phyloP scores from a whole-genome alignment of 306 rosid species.

The Trifolium pratense region DNA sequence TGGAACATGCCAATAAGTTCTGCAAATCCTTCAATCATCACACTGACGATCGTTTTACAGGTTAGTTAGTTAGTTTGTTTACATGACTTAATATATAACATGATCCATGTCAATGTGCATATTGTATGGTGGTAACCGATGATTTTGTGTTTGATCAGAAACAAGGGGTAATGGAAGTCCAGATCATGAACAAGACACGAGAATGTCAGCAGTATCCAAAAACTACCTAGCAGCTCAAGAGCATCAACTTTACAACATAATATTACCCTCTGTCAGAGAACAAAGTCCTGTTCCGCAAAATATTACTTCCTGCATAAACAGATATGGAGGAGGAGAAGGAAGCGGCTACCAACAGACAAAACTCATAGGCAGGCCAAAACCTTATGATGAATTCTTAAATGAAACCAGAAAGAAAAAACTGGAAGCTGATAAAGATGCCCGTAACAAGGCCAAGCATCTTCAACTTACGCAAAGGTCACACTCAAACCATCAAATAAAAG shows the following conservation, averaged over 20 bases:
- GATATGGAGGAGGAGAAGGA: slow-evolving; percentile 8
- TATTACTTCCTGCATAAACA: slow-evolving; percentile 37
- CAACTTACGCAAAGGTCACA: slow-evolving; percentile 58
- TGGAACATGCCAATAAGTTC: slow-evolving; percentile 50
- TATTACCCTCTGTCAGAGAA: slow-evolving; percentile 45
- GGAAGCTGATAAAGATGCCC: slow-evolving; percentile 54
- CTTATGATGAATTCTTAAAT: slow-evolving; percentile 55
- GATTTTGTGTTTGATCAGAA: not conserved
- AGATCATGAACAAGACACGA: slow-evolving; percentile 19
- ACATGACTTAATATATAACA: not conserved
- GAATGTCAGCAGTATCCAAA: slow-evolving; percentile 39
- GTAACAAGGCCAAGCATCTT: slow-evolving; percentile 55
- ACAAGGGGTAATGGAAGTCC: slow-evolving; percentile 9
- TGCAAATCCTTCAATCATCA: slow-evolving; percentile 36
- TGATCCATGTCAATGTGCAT: not conserved
- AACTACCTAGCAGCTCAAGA: slow-evolving; percentile 23
- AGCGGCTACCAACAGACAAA: slow-evolving; percentile 16
- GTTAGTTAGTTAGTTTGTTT: slow-evolving; percentile 23
- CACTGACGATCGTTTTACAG: slow-evolving; percentile 36
- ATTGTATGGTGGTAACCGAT: not conserved
- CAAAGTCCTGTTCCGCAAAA: slow-evolving; percentile 50
- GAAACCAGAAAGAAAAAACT: slow-evolving; percentile 54
- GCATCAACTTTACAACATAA: slow-evolving; percentile 36
- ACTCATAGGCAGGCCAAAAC: slow-evolving; percentile 41
- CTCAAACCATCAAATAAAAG: not conserved